phyloP scores from a whole-genome alignment of 2,329 filamentous ascomycete species.

The Claviceps purpurea region DNA sequence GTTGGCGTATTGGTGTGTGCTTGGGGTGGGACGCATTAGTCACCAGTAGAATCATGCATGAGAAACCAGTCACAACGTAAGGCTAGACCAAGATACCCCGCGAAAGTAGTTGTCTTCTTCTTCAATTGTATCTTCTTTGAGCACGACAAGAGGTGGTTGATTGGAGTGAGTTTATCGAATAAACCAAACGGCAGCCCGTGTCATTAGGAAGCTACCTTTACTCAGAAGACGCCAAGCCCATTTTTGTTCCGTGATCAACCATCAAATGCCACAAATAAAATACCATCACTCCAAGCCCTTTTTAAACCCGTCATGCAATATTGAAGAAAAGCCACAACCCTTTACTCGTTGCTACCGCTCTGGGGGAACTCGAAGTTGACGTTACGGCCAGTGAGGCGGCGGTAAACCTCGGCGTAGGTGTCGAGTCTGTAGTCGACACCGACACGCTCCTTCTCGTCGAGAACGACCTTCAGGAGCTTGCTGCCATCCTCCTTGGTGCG shows the following conservation, averaged over 20 bases:
- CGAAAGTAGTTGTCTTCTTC: constrained; percentile 5
- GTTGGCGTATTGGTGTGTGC: constrained; percentile 88
- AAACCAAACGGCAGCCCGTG: constrained; percentile 30
- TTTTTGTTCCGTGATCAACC: constrained; percentile 23
- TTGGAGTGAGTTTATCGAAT: constrained; percentile 16
- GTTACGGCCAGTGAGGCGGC: constrained; percentile 87
- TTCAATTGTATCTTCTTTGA: neutral
- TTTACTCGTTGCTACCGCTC: constrained; percentile 51
- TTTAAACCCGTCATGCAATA: constrained; percentile 5
- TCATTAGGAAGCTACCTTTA: constrained; percentile 34
- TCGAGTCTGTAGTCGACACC: constrained; percentile 99
- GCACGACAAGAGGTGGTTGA: constrained; percentile 10
- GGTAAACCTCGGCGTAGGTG: constrained; percentile 99
- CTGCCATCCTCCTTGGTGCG: constrained; percentile 97
- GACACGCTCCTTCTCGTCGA: constrained; percentile 99
- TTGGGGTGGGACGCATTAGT: constrained; percentile 73
- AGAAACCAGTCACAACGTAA: neutral
- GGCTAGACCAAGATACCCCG: constrained; percentile 30
- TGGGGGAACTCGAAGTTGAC: constrained; percentile 99
- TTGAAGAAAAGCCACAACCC: constrained; percentile 37
- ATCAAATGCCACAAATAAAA: constrained; percentile 22
- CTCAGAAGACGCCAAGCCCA: constrained; percentile 35
- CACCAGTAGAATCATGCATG: constrained; percentile 21
- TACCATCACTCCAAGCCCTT: constrained; percentile 11
- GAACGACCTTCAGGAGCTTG: constrained; percentile 97